phyloP scores from a whole-genome alignment of 164 flowering plant genomes.

The Paratinospora sagittata region DNA sequence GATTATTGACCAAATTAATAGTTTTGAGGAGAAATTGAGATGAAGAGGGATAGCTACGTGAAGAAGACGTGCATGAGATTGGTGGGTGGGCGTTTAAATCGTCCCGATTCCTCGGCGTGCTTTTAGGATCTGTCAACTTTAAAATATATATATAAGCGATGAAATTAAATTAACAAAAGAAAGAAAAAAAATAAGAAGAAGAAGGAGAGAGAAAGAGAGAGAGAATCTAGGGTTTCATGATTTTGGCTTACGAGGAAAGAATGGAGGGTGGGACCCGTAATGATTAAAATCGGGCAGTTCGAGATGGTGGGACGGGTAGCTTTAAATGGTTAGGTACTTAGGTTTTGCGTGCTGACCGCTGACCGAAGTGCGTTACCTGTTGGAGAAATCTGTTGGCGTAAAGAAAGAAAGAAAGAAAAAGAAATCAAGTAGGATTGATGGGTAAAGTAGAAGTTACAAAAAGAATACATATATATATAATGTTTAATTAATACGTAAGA shows the following conservation, averaged over 20 bases:
- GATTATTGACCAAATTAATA: too few relatives aligned
- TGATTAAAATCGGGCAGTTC: conserved; percentile 40
- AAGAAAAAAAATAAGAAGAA: not conserved
- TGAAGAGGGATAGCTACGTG: conserved; percentile 37
- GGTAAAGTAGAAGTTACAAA: conserved; percentile 37
- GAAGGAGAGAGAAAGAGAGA: conserved; percentile 3
- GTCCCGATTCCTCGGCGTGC: conserved; percentile 41
- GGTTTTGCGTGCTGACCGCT: conserved; percentile 10
- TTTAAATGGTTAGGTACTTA: conserved; percentile 9
- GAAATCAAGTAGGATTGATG: conserved; percentile 10
- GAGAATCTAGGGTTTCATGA: conserved; percentile 33
- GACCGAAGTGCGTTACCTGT: conserved; percentile 4
- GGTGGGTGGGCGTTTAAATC: not conserved
- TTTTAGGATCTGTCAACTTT: conserved; percentile 32
- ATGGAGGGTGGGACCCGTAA: conserved; percentile 37
- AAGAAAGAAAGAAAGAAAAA: too few relatives aligned
- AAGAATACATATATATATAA: not conserved
- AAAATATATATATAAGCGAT: not conserved
- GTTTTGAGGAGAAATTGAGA: not conserved
- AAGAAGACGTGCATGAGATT: conserved; percentile 70
- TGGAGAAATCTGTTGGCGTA: too few relatives aligned
- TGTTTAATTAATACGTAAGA: conserved; percentile 20
- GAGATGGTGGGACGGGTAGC: conserved; percentile 44
- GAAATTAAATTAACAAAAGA: not conserved
- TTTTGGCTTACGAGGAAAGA: conserved; percentile 63